phyloP scores from a whole-genome alignment of 106 monocot genomes.

The Apostasia ramifera region DNA sequence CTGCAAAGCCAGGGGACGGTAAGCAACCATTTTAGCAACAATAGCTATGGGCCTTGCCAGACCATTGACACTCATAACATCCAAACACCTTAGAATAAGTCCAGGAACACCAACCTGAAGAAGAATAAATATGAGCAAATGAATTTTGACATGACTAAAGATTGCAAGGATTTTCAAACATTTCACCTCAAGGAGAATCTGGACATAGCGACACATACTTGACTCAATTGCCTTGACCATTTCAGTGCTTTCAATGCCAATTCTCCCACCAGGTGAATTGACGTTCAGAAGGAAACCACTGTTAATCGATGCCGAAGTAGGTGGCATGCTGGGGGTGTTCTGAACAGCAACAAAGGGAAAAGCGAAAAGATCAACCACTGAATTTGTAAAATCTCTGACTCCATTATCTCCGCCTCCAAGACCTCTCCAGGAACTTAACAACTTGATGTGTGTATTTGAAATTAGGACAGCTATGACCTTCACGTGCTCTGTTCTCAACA shows the following conservation, averaged over 20 bases:
- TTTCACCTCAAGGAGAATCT: constrained; percentile 76
- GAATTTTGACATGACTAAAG: background rate
- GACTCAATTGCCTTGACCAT: constrained; percentile 60
- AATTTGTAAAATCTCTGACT: constrained; percentile 64
- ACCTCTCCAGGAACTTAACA: constrained; percentile 64
- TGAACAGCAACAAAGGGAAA: constrained; percentile 94
- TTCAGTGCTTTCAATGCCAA: constrained; percentile 69
- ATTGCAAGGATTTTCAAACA: background rate
- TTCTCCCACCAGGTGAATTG: constrained; percentile 70
- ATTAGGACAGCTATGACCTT: constrained; percentile 59
- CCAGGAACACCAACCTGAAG: constrained; percentile 63
- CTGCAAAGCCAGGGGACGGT: constrained; percentile 66
- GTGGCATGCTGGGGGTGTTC: constrained; percentile 59
- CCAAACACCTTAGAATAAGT: constrained; percentile 48
- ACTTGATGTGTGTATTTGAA: constrained; percentile 56
- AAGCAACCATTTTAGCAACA: constrained; percentile 93
- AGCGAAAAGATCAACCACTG: constrained; percentile 86
- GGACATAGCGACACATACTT: constrained; percentile 67
- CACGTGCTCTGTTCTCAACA: constrained; percentile 60
- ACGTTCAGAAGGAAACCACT: constrained; percentile 78
- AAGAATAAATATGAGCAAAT: background rate
- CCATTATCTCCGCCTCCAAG: constrained; percentile 71
- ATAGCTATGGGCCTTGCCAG: constrained; percentile 66
- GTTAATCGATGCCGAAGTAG: constrained; percentile 85
- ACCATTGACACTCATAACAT: constrained; percentile 53